Evolutionary conservation across 2,329 filamentous ascomycete species (phyloP), one percentile per base, ranked within the genome.

Genomic region (Penicillium sp.): DNA sequence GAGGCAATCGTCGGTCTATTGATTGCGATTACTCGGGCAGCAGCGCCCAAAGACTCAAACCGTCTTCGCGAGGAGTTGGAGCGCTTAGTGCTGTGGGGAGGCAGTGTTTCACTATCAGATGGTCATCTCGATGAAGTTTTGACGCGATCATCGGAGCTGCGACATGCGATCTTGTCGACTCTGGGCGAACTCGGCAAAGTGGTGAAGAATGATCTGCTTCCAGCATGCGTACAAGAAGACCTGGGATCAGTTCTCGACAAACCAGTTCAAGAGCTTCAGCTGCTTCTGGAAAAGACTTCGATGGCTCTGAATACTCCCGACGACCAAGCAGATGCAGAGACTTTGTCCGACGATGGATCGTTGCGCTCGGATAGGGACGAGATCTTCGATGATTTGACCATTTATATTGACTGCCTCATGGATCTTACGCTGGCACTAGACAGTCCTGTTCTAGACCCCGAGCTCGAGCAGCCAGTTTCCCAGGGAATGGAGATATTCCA

Each of bases 381-480:
- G 6, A 6, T 32, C 14, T 13, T 32, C 3, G 30, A 32, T 17
- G 30, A 32, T 16, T 11, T 20, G 4, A 7, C 30, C 10, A 20
- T 32, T 7, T 32, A 32, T 32, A 22, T 32, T 17, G 16, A 32
- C 12, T 32, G 30, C 20, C 30, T 32, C 12, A 8, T 32, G 30
- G 30, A 32, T 13, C 30, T 32, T 22, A 12, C 30, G 14, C 16
- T n/a, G 6, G 30, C 30, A 4, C 16, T 32, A 12, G 30, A 32
- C 10, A 32, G 30, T 16, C 30, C 30, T 8, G 17, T 32, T 3
- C 6, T 20, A 3, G 30, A 32, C 10, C 11, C 18, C n/a, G 30
- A 32, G 27, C 8, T 12, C 13, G 18, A 22, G 5, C 18, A 22
- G 5, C 9, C 18, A 5, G 5, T 22, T 5, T 9, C 5, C 9